Base-by-base conservation (phyloP, 768 basidiomycete species). In the Dictyophora rubrovolvata region DNA sequence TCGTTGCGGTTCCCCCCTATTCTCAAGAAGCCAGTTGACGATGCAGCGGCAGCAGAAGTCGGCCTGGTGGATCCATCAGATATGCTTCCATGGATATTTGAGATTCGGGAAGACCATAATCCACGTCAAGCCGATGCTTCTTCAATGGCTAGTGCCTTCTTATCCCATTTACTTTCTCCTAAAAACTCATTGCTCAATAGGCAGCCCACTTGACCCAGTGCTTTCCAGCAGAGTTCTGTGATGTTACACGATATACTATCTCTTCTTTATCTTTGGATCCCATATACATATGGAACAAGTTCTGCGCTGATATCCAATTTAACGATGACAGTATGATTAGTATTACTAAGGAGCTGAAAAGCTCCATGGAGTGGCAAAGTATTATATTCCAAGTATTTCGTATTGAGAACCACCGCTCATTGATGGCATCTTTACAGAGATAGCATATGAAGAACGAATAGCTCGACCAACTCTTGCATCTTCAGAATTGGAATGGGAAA, bases 31-130 rank as follows among this genome's bases (percentile, higher is more conserved):
- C 51, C 63, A 12, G 49, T 59, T 21, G 42, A 4, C 12, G 14
- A 12, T 42, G 22, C 52, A 1, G 69, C 69, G 48, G 71, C 69
- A 18, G 65, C 67, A 12, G 64, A 67, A 11, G 73, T 82, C 36
- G 78, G 75, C 33, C 73, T 82, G 18, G 68, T 81, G 10, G 80
- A 83, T 63, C 81, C 81, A 5, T 68, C 82, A n/a, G 81, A 83
- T 64, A 82, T 83, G 79, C 56, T 75, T 17, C 77, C 78, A 1
- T 70, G 69, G 34, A 65, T 77, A 23, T 79, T 73, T 59, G 71
- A 76, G 46, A 61, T 74, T 17, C 18, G 22, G 8, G 56, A n/a
- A 37, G 16, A 35, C 2, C 37, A 1, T 42, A 42, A n/a, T 42
- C 18, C 36, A 35, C 50, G 16, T 34, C 50, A 51, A 11, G 11